phyloP scores from a whole-genome alignment of 352 stramenopile species.

The Phytophthora aleatoria region DNA sequence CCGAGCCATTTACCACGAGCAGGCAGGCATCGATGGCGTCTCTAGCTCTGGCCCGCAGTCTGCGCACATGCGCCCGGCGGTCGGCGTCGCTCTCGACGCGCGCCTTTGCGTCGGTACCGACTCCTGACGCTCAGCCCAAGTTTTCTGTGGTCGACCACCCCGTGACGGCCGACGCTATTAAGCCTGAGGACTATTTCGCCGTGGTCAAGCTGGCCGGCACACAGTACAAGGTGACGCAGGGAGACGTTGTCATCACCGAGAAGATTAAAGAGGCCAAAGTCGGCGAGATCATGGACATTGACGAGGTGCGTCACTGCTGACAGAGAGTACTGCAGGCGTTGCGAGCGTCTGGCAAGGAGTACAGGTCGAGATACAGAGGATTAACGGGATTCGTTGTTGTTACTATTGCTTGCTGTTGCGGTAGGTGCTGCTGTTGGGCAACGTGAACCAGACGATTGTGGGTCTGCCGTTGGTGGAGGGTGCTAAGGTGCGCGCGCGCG shows the following conservation, averaged over 20 bases:
- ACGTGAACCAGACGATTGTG: conserved; percentile 86
- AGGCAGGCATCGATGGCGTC: conserved; percentile 26
- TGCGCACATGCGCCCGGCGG: conserved; percentile 27
- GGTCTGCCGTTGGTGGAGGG: conserved; percentile 71
- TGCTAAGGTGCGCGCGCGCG: conserved; percentile 74
- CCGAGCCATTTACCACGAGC: conserved; percentile 6
- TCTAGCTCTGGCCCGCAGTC: conserved; percentile 25
- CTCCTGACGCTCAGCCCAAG: conserved; percentile 35
- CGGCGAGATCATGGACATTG: conserved; percentile 80
- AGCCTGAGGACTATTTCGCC: conserved; percentile 80
- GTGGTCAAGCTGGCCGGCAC: conserved; percentile 85
- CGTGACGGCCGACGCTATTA: conserved; percentile 68
- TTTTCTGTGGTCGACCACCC: conserved; percentile 82
- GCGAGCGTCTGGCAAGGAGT: conserved; percentile 11
- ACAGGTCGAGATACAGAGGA: background rate
- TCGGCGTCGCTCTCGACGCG: conserved; percentile 16
- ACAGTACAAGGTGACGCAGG: conserved; percentile 89
- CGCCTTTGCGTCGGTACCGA: conserved; percentile 26
- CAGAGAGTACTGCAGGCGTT: background rate
- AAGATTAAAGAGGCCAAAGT: conserved; percentile 90
- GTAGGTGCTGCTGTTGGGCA: conserved; percentile 79
- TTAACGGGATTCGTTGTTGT: background rate
- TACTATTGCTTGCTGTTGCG: background rate
- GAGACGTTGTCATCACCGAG: conserved; percentile 81
- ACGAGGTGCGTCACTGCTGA: conserved; percentile 45